These are phyloP conservation scores for Fonsecaea pedrosoi DNA, from an alignment of 2,329 filamentous ascomycete genomes.

Conservation along the genomic window DNA sequence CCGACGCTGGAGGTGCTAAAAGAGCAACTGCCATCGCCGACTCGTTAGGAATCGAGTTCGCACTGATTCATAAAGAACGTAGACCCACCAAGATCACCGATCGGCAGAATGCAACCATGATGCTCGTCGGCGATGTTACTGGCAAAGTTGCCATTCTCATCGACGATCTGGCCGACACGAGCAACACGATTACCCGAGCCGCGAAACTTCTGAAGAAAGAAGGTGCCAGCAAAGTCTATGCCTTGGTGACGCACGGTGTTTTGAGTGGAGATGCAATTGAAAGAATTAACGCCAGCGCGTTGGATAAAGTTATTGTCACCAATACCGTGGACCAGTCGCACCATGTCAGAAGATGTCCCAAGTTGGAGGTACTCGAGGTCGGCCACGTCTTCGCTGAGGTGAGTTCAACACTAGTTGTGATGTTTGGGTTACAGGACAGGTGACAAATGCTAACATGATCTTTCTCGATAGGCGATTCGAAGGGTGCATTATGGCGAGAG, in stretches of 20 bases:
- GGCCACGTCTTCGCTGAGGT: constrained; percentile 89
- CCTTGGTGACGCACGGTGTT: constrained; percentile 91
- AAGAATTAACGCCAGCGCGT: constrained; percentile 87
- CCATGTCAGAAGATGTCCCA: constrained; percentile 77
- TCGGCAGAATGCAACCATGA: constrained; percentile 83
- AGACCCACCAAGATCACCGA: constrained; percentile 86
- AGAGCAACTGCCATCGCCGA: constrained; percentile 94
- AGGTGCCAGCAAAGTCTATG: constrained; percentile 85
- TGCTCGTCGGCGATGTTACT: constrained; percentile 86
- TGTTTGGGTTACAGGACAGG: neutral
- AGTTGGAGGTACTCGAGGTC: constrained; percentile 90
- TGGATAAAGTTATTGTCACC: constrained; percentile 94
- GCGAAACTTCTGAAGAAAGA: constrained; percentile 97
- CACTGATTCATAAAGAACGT: constrained; percentile 97
- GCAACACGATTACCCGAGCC: constrained; percentile 94
- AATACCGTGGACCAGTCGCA: constrained; percentile 92
- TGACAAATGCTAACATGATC: neutral
- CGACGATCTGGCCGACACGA: constrained; percentile 93
- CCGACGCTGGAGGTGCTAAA: constrained; percentile 95
- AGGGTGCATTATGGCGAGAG: constrained; percentile 97
- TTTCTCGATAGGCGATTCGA: constrained; percentile 71
- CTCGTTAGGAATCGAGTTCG: constrained; percentile 90
- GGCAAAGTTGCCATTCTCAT: constrained; percentile 86
- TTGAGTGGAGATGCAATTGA: constrained; percentile 94
- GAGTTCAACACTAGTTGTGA: constrained; percentile 39